phyloP scores from a whole-genome alignment of 805 yeast species.

The Cyberlindnera misumaiensis region DNA sequence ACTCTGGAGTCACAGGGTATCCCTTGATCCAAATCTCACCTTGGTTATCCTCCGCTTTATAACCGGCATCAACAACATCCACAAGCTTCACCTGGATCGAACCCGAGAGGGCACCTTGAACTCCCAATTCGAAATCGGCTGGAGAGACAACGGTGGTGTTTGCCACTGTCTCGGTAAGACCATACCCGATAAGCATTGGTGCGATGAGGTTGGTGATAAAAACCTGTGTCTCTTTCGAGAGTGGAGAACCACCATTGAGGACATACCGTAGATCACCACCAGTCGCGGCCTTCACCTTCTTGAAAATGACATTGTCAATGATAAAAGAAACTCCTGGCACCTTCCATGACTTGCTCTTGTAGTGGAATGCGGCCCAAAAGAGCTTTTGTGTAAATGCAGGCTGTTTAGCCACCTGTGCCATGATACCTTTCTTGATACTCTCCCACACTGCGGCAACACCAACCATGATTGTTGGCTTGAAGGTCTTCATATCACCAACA shows the following conservation, averaged over 20 bases:
- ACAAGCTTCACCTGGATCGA: conserved; percentile 81
- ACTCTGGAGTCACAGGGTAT: conserved; percentile 62
- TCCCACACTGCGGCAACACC: conserved; percentile 99
- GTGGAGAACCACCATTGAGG: conserved; percentile 91
- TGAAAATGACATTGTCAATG: conserved; percentile 71
- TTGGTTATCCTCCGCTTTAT: conserved; percentile 81
- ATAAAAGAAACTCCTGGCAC: conserved; percentile 64
- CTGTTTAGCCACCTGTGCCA: conserved; percentile 61
- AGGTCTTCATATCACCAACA: conserved; percentile 78
- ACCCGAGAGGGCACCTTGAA: conserved; percentile 79
- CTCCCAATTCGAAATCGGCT: conserved; percentile 58
- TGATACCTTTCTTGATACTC: conserved; percentile 84
- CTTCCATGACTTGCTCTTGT: conserved; percentile 59
- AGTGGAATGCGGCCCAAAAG: conserved; percentile 82
- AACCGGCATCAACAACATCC: conserved; percentile 88
- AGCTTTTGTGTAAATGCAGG: conserved; percentile 66
- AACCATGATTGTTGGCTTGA: conserved; percentile 90
- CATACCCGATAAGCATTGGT: conserved; percentile 91
- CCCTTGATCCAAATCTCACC: conserved; percentile 89
- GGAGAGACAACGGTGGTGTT: conserved; percentile 70
- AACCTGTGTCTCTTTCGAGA: conserved; percentile 72
- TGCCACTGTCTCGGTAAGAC: conserved; percentile 94
- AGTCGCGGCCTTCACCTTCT: conserved; percentile 86
- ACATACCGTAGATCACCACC: conserved; percentile 77
- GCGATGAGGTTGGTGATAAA: conserved; percentile 71